phyloP scores from a whole-genome alignment of 768 basidiomycete genomes.

The Astraeus odoratus region DNA sequence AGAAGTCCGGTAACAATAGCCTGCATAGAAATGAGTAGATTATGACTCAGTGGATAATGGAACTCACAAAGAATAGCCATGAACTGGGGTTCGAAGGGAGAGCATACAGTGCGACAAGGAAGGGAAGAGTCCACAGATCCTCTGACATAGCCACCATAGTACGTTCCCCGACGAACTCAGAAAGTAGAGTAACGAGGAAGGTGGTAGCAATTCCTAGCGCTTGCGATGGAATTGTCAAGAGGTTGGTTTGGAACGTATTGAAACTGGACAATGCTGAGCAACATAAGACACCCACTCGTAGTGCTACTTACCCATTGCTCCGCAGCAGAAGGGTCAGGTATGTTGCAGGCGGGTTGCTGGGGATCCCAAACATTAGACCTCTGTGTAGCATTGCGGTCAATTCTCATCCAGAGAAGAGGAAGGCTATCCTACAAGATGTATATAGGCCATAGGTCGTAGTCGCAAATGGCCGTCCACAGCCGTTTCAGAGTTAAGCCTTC shows the following conservation, averaged over 20 bases:
- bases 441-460: slow-evolving; percentile 63
- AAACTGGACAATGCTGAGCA: slow-evolving; percentile 32
- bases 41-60: not conserved
- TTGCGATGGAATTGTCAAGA: slow-evolving; percentile 52
- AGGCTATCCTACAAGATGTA: slow-evolving; percentile 39
- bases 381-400: slow-evolving; percentile 17
- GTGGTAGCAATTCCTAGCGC: slow-evolving; percentile 47
- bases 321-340: slow-evolving; percentile 57
- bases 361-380: slow-evolving; percentile 48
- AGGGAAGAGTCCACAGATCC: slow-evolving; percentile 55
- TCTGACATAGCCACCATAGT: slow-evolving; percentile 46
- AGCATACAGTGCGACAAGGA: slow-evolving; percentile 48
- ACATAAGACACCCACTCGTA: not conserved
- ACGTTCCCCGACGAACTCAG: slow-evolving; percentile 49
- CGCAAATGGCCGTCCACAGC: slow-evolving; percentile 47
- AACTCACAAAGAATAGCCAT: slow-evolving; percentile 47
- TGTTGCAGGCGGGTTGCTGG: slow-evolving; percentile 37
- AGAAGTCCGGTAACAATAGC: slow-evolving; percentile 38
- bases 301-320: slow-evolving; percentile 36
- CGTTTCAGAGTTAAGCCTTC: slow-evolving; percentile 45
- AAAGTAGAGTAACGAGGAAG: slow-evolving; percentile 42
- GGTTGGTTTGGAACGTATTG: slow-evolving; percentile 51
- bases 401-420: not conserved
- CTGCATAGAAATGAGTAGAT: slow-evolving; percentile 15
- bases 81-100: slow-evolving; percentile 42